Conservation (phyloP, 352 stramenopile species). For the Pythium folliculosum region DNA sequence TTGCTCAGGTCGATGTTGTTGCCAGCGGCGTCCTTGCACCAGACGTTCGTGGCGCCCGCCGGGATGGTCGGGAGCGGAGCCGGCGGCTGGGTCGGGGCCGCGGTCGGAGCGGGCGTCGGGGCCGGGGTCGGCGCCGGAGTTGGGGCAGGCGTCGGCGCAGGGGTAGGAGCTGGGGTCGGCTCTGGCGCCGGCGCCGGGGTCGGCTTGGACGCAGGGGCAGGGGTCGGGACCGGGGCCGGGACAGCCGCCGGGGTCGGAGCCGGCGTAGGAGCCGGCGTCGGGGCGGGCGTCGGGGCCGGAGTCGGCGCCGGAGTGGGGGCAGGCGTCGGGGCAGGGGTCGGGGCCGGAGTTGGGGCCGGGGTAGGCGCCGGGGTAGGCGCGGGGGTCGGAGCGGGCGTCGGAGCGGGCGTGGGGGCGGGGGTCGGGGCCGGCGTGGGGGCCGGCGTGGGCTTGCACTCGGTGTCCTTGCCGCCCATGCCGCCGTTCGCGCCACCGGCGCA, state of each 20-base stretch:
- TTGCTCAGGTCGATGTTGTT: conserved; percentile 10
- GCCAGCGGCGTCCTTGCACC: conserved; percentile 2
- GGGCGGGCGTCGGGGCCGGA: too few relatives aligned
- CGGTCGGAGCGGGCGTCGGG: neutral
- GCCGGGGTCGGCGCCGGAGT: neutral
- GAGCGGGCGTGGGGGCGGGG: too few relatives aligned
- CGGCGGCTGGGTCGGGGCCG: neutral
- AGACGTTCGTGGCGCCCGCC: neutral
- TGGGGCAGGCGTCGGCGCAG: neutral
- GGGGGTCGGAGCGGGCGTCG: too few relatives aligned
- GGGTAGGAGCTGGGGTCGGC: too few relatives aligned
- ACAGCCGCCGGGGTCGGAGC: neutral
- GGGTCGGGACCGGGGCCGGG: neutral
- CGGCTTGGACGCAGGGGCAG: neutral
- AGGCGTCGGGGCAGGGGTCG: too few relatives aligned
- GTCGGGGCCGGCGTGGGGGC: neutral
- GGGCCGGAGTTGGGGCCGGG: too few relatives aligned
- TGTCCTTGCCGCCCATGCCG: too few relatives aligned
- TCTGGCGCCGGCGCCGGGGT: too few relatives aligned
- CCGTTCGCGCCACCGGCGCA: too few relatives aligned
- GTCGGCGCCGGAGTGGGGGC: too few relatives aligned
- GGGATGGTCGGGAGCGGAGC: neutral
- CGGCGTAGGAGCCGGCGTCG: too few relatives aligned
- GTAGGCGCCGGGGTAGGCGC: too few relatives aligned
- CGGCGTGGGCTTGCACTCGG: neutral